phyloP scores from a whole-genome alignment of 2,329 filamentous ascomycete species.

The Xylaria multiplex region DNA sequence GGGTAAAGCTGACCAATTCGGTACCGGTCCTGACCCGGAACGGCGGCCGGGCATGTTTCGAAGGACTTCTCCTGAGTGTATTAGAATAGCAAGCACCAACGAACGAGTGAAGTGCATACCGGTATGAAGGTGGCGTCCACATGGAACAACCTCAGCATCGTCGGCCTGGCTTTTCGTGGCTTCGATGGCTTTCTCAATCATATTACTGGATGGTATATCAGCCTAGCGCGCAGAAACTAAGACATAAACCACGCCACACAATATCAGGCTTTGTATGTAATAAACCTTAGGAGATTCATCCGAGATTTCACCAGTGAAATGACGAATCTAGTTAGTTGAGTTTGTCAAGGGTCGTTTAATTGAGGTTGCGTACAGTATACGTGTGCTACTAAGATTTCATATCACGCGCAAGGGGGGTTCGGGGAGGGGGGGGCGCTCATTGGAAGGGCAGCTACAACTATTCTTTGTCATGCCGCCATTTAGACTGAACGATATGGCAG shows the following conservation, averaged over 20 bases:
- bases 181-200: conserved; percentile 20
- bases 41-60: background rate
- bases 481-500: too few species aligned
- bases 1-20: conserved; percentile 3
- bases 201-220: background rate
- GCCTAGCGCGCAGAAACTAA: conserved; percentile 3
- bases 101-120: conserved; percentile 14
- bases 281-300: too few species aligned
- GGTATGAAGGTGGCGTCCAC: conserved; percentile 12
- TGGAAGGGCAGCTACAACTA: background rate
- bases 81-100: conserved; percentile 10
- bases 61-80: background rate
- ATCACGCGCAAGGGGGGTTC: background rate
- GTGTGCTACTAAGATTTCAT: background rate
- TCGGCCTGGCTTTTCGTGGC: conserved; percentile 21
- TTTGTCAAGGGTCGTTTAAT: background rate
- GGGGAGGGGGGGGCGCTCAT: background rate
- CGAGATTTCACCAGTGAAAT: background rate
- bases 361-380: background rate
- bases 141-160: conserved; percentile 10
- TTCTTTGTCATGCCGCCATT: background rate
- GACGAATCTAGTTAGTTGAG: background rate
- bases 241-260: conserved; percentile 22
- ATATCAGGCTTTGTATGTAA: background rate
- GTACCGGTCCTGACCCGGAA: conserved; percentile 1